Conservation (phyloP, 257 asterid genomes). For the Petunia secreta region DNA sequence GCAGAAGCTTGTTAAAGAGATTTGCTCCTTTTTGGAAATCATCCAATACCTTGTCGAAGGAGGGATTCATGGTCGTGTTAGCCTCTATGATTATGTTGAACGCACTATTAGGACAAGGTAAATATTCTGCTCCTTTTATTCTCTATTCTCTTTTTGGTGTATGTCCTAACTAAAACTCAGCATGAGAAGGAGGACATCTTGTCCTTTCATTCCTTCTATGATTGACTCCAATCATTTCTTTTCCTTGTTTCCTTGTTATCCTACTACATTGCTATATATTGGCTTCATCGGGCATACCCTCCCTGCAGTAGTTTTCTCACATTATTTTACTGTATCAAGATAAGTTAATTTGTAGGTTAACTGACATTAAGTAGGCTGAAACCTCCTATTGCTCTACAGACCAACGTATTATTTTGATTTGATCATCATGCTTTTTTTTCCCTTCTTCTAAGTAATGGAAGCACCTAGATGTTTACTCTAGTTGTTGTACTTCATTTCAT, state of each 20-base stretch:
- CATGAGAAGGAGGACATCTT: not conserved
- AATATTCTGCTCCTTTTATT: slow-evolving; percentile 18
- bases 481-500: not conserved
- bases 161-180: not conserved
- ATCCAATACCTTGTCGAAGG: slow-evolving; percentile 89
- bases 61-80: slow-evolving; percentile 81
- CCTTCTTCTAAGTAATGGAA: no score
- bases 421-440: not conserved
- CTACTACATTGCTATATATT: not conserved
- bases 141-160: not conserved
- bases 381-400: not conserved
- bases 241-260: not conserved
- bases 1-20: slow-evolving; percentile 73
- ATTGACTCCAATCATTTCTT: not conserved
- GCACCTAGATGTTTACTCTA: no score
- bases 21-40: slow-evolving; percentile 84
- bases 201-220: not conserved
- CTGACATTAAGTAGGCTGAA: not conserved
- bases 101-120: slow-evolving; percentile 81
- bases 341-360: not conserved
- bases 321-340: not conserved
- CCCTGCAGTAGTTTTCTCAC: not conserved
- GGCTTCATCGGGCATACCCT: not conserved
- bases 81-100: slow-evolving; percentile 83
- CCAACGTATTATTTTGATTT: slow-evolving; percentile 13